Conservation (phyloP, 1,139 yeast genomes). For the Wickerhamomyces sp. region DNA sequence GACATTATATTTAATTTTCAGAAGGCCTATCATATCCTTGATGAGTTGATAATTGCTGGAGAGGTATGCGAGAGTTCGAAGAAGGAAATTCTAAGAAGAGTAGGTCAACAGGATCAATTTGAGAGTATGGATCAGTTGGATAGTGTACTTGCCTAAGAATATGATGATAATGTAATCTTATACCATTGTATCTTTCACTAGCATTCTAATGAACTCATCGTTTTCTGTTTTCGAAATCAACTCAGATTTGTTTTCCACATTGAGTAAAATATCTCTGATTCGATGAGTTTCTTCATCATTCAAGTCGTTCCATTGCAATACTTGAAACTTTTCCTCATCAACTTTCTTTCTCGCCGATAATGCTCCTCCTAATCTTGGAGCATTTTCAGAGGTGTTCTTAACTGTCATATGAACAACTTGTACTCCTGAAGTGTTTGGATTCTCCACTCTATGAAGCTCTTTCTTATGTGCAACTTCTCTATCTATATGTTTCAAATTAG, state of each 20-base stretch:
- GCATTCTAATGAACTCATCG: conserved; percentile 28
- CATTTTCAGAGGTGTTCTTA: conserved; percentile 54
- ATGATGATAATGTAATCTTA: too few relatives aligned
- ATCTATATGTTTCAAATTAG: conserved; percentile 76
- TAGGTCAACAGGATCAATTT: conserved; percentile 75
- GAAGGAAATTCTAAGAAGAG: conserved; percentile 70
- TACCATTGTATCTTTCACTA: conserved; percentile 23
- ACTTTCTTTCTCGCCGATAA: conserved; percentile 66
- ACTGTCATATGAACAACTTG: conserved; percentile 76
- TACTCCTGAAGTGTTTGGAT: conserved; percentile 43
- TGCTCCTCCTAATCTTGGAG: conserved; percentile 74
- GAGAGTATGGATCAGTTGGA: conserved; percentile 61
- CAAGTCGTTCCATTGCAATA: conserved; percentile 44
- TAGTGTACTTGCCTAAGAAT: conserved; percentile 32
- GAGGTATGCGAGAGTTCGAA: conserved; percentile 81
- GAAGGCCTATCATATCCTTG: conserved; percentile 87
- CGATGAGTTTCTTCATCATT: conserved; percentile 34
- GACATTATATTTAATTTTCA: conserved; percentile 94
- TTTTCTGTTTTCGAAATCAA: conserved; percentile 31
- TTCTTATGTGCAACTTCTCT: conserved; percentile 31
- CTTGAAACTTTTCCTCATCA: conserved; percentile 64
- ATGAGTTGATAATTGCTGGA: conserved; percentile 81
- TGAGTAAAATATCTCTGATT: conserved; percentile 29
- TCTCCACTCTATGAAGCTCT: conserved; percentile 34
- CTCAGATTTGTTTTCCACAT: conserved; percentile 19